Conservation (phyloP, 2,329 filamentous ascomycete species). For the Ceratocystiopsis sp. region DNA sequence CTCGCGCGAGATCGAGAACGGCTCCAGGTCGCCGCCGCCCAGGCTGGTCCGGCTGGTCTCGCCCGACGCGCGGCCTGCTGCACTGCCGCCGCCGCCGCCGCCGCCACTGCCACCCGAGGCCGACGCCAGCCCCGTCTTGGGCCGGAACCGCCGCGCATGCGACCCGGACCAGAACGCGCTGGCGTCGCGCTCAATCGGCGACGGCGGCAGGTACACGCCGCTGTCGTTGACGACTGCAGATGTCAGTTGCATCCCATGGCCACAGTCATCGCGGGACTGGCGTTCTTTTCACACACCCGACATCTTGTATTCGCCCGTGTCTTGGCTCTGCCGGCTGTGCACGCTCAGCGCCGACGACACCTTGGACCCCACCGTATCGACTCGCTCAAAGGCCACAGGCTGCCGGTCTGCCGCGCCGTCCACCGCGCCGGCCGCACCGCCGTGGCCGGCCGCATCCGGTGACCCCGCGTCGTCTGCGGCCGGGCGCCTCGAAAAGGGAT, state of each 20-base stretch:
- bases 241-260: background rate
- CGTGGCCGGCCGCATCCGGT: background rate
- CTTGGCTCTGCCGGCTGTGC: conserved; percentile 37
- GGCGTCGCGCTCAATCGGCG: conserved; percentile 66
- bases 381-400: conserved; percentile 36
- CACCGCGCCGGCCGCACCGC: background rate
- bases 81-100: background rate
- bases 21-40: conserved; percentile 53
- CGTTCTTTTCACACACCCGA: conserved; percentile 58
- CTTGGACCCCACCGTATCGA: conserved; percentile 45
- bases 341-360: conserved; percentile 45
- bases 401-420: background rate
- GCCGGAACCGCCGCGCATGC: too few species aligned
- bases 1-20: conserved; percentile 87
- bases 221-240: conserved; percentile 82
- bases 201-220: conserved; percentile 90
- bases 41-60: conserved; percentile 35
- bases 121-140: background rate
- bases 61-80: conserved; percentile 37
- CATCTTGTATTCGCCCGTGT: conserved; percentile 62
- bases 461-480: conserved; percentile 4
- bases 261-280: too few species aligned
- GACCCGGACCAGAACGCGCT: conserved; percentile 33
- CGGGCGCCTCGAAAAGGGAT: conserved; percentile 46
- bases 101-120: too few species aligned